These are phyloP conservation scores for Pyropia haitanensis DNA, from an alignment of 23 red algal species.

Conservation along the genomic window DNA sequence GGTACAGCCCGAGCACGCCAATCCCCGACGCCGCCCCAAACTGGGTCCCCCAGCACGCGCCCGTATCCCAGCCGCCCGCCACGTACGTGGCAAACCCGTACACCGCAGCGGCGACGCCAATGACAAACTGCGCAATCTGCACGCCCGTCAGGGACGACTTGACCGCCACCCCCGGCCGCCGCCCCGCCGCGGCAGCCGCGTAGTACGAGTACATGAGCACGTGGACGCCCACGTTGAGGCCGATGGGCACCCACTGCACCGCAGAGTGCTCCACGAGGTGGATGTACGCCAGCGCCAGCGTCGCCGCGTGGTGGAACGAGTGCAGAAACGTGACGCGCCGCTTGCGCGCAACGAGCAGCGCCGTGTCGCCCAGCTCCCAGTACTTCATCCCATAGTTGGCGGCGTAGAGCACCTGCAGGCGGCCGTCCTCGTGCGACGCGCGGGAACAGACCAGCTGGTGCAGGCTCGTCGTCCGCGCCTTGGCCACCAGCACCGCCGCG, in stretches of 20 bases:
- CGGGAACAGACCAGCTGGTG: constrained; percentile 71
- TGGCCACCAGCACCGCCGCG: constrained; percentile 23
- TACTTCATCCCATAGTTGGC: constrained; percentile 94
- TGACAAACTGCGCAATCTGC: constrained; percentile 52
- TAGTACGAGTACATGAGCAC: constrained; percentile 99
- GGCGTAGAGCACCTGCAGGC: constrained; percentile 89
- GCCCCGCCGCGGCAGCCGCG: constrained; percentile 47
- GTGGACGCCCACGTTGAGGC: constrained; percentile 92
- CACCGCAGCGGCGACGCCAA: constrained; percentile 22
- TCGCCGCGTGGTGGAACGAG: constrained; percentile 92
- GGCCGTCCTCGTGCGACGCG: constrained; percentile 71
- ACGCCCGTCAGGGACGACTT: constrained; percentile 28
- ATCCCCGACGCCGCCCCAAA: constrained; percentile 36
- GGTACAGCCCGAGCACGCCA: constrained; percentile 24
- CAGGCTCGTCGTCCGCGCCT: constrained; percentile 16
- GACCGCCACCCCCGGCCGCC: constrained; percentile 6
- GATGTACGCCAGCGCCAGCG: constrained; percentile 77
- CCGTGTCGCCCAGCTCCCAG: constrained; percentile 89
- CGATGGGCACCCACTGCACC: constrained; percentile 94
- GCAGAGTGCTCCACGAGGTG: constrained; percentile 90
- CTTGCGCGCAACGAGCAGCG: constrained; percentile 80
- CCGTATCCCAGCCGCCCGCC: constrained; percentile 8
- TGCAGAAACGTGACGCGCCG: constrained; percentile 82
- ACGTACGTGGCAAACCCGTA: constrained; percentile 40
- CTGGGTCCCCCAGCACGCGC: constrained; percentile 32